Evolutionary conservation across 2,329 filamentous ascomycete species (phyloP).

Genomic region (Fonsecaea nubica): DNA sequence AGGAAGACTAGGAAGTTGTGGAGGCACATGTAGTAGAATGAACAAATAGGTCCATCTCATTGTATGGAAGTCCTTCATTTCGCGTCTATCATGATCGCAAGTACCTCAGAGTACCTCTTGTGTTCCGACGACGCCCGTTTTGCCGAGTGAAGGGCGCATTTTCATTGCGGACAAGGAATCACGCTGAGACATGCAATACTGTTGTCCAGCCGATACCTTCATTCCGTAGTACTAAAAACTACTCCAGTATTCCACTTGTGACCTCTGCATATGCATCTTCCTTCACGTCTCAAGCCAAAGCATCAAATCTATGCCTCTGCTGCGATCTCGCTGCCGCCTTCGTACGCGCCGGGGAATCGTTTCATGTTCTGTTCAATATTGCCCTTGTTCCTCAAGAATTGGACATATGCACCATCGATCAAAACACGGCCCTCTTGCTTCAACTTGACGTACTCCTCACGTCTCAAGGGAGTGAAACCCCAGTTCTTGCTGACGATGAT

Average conservation of each 20-base stretch:
- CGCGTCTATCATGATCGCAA: conserved; percentile 9
- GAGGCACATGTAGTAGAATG: not conserved
- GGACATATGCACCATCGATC: conserved; percentile 98
- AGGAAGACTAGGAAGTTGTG: not conserved
- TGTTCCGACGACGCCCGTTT: not conserved
- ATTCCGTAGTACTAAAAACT: not conserved
- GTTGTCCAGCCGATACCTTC: not conserved
- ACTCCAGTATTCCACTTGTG: conserved; percentile 1
- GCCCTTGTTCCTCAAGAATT: conserved; percentile 97
- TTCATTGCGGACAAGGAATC: not conserved
- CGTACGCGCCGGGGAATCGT: conserved; percentile 89
- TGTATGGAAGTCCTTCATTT: not conserved
- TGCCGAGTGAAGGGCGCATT: not conserved
- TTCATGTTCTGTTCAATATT: conserved; percentile 83
- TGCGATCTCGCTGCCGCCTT: conserved; percentile 51
- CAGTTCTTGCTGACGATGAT: conserved; percentile 99
- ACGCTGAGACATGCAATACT: not conserved
- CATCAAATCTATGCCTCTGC: conserved; percentile 51
- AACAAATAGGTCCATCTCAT: not conserved
- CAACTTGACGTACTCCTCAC: conserved; percentile 96
- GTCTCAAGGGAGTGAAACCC: conserved; percentile 98
- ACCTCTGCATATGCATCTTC: not conserved
- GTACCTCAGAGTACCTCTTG: conserved; percentile 1
- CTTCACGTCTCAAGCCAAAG: not conserved
- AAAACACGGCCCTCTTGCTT: conserved; percentile 92